Evolutionary conservation across 1,139 yeast species (phyloP).

Genomic region (Arxiozyma telluris): DNA sequence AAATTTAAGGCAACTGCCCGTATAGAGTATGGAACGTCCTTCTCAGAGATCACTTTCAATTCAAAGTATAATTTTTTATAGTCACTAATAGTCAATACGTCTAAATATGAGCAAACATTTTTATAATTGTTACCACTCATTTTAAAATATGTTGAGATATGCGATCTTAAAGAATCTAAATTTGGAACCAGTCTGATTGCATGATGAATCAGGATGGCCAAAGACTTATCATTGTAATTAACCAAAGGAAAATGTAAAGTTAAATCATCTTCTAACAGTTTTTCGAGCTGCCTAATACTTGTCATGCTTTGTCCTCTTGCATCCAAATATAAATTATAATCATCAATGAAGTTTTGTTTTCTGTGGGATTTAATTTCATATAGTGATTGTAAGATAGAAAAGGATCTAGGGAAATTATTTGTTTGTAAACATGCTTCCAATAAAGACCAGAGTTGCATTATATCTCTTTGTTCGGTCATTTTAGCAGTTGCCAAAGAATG

Average conservation of each 20-base stretch:
- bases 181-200: constrained; percentile 31
- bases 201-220: constrained; percentile 31
- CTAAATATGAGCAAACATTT: constrained; percentile 54
- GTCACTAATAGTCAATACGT: constrained; percentile 60
- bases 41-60: constrained; percentile 11
- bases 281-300: constrained; percentile 25
- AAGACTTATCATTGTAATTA: constrained; percentile 39
- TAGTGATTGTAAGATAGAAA: constrained; percentile 51
- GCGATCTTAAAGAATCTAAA: constrained; percentile 3
- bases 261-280: constrained; percentile 27
- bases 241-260: constrained; percentile 30
- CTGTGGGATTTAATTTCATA: constrained; percentile 36
- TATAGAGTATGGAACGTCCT: constrained; percentile 23
- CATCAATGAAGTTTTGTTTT: constrained; percentile 30
- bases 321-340: constrained; percentile 41
- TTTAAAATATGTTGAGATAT: constrained; percentile 17
- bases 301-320: constrained; percentile 32
- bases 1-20: constrained; percentile 31
- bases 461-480: constrained; percentile 47
- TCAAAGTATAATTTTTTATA: constrained; percentile 31
- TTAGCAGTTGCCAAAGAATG: constrained; percentile 19
- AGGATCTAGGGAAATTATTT: constrained; percentile 63
- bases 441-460: constrained; percentile 58
- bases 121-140: constrained; percentile 21
- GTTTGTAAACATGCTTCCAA: constrained; percentile 73